Conservation (phyloP, 441 rosid genomes). For the Pelargonium australe region DNA sequence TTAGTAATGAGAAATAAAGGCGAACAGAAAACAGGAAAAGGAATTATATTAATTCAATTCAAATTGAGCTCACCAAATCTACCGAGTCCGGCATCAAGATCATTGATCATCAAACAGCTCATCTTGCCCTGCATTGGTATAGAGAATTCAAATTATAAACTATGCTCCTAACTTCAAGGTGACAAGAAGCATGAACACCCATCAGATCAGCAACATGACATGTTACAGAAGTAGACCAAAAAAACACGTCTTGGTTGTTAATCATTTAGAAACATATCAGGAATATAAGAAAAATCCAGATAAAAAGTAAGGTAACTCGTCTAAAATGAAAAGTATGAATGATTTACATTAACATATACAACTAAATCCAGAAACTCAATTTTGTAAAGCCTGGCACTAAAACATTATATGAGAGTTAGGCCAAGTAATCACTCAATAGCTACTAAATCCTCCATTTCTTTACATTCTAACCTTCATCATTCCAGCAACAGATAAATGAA, state of each 20-base stretch:
- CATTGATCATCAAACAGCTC: constrained; percentile 95
- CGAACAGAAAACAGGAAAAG: background rate
- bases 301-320: background rate
- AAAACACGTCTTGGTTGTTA: background rate
- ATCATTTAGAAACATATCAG: background rate
- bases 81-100: constrained; percentile 95
- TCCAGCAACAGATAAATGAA: background rate
- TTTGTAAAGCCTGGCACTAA: background rate
- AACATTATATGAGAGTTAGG: background rate
- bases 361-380: background rate
- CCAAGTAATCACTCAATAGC: background rate
- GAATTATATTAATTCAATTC: background rate
- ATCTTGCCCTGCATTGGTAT: constrained; percentile 71
- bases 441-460: background rate
- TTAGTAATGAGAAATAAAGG: constrained; percentile 6
- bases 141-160: constrained; percentile 17
- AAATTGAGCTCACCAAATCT: constrained; percentile 69
- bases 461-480: background rate
- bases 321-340: background rate
- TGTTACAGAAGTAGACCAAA: background rate
- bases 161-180: constrained; percentile 11
- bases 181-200: constrained; percentile 12
- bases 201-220: constrained; percentile 5
- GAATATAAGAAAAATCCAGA: background rate
- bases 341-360: background rate